Conservation (phyloP, 1,139 yeast genomes). For the Geotrichum reessii region DNA sequence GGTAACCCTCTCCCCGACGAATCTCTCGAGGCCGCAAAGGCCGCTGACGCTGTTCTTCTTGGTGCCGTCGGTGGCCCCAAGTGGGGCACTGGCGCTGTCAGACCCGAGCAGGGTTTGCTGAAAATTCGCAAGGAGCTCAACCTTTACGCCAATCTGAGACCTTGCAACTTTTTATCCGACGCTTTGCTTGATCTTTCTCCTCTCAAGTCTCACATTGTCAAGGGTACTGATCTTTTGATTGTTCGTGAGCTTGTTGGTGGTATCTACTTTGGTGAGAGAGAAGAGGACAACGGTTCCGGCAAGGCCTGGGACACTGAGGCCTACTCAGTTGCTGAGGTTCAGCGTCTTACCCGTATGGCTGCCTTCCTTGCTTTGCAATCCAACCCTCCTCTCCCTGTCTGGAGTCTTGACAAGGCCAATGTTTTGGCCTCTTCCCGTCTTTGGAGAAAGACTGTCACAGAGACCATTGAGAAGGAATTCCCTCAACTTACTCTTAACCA, state of each 20-base stretch:
- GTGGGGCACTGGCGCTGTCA: constrained; percentile 88
- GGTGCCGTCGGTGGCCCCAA: constrained; percentile 99
- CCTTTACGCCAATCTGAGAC: constrained; percentile 91
- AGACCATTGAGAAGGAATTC: constrained; percentile 77
- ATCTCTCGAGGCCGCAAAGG: constrained; percentile 76
- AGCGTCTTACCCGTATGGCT: constrained; percentile 96
- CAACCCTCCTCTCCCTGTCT: constrained; percentile 86
- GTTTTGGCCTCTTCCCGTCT: constrained; percentile 92
- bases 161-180: constrained; percentile 91
- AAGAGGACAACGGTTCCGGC: constrained; percentile 81
- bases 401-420: constrained; percentile 96
- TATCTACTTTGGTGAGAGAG: constrained; percentile 91
- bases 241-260: constrained; percentile 98
- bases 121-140: constrained; percentile 91
- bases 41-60: constrained; percentile 84
- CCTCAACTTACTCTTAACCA: constrained; percentile 82
- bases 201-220: constrained; percentile 72
- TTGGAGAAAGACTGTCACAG: constrained; percentile 91
- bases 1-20: constrained; percentile 90
- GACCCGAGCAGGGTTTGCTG: constrained; percentile 95
- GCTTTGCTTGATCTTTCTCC: constrained; percentile 81
- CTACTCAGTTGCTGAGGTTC: constrained; percentile 83
- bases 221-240: constrained; percentile 85
- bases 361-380: constrained; percentile 93
- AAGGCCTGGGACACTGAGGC: constrained; percentile 92